phyloP scores from a whole-genome alignment of 371 early-diverging fungal species.

The Amoeboaphelidium occidentale region DNA sequence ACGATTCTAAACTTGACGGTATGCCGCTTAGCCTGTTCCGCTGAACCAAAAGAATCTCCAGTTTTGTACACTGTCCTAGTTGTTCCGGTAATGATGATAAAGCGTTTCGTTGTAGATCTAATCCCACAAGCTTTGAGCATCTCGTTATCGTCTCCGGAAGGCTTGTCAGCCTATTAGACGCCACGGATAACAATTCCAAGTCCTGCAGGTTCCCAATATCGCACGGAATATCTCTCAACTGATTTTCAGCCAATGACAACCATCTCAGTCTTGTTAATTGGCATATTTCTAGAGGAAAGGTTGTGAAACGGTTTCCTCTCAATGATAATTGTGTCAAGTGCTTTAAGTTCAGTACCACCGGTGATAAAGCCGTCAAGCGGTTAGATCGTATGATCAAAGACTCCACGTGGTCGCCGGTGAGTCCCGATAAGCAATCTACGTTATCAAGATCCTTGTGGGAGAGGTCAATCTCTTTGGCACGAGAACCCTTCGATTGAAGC shows the following conservation, averaged over 20 bases:
- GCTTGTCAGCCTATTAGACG: conserved; percentile 23
- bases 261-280: conserved; percentile 25
- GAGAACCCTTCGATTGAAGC: too few relatives aligned
- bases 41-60: conserved; percentile 18
- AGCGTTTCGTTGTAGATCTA: too few relatives aligned
- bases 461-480: too few relatives aligned
- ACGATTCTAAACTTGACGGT: conserved; percentile 10
- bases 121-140: too few relatives aligned
- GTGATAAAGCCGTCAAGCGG: too few relatives aligned
- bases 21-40: conserved; percentile 16
- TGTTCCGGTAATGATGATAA: too few relatives aligned
- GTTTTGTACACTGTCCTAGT: conserved; percentile 9
- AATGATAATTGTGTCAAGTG: conserved; percentile 24
- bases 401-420: too few relatives aligned
- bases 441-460: too few relatives aligned
- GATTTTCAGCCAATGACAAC: conserved; percentile 35
- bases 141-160: conserved; percentile 28
- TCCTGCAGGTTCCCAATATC: conserved; percentile 22
- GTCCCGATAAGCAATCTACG: too few relatives aligned
- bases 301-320: conserved; percentile 16
- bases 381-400: too few relatives aligned
- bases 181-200: conserved; percentile 32
- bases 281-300: conserved; percentile 27
- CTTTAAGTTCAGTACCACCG: too few relatives aligned
- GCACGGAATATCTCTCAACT: conserved; percentile 22